These are phyloP conservation scores for Cochlearia excelsa DNA, from an alignment of 345 rosid species.

Conservation along the genomic window DNA sequence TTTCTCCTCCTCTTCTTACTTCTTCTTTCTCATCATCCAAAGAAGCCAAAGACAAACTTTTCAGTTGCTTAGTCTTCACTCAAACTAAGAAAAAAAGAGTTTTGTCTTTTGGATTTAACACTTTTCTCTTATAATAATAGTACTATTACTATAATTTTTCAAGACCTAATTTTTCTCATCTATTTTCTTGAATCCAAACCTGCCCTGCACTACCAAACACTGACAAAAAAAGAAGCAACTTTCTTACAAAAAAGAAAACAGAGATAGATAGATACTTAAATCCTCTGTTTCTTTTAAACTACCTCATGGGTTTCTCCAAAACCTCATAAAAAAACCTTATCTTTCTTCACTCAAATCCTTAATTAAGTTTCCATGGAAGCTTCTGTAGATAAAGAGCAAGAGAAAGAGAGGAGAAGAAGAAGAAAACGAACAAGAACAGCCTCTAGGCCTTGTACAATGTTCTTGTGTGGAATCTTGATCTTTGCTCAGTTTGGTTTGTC, in stretches of 20 bases:
- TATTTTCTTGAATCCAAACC: constrained; percentile 26
- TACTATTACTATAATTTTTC: constrained; percentile 14
- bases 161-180: constrained; percentile 19
- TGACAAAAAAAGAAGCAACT: not conserved
- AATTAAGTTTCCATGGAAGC: constrained; percentile 27
- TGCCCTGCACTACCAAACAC: constrained; percentile 26
- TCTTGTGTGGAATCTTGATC: constrained; percentile 49
- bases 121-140: not conserved
- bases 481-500: constrained; percentile 41
- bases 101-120: constrained; percentile 28
- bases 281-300: constrained; percentile 15
- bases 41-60: constrained; percentile 22
- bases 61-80: constrained; percentile 35
- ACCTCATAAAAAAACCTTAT: constrained; percentile 12
- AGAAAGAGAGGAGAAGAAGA: not conserved
- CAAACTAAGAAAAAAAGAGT: constrained; percentile 28
- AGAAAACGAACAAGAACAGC: constrained; percentile 20
- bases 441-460: not conserved
- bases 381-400: constrained; percentile 13
- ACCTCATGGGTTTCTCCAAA: constrained; percentile 25
- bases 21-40: constrained; percentile 26
- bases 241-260: constrained; percentile 14
- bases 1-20: constrained; percentile 3
- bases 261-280: constrained; percentile 9
- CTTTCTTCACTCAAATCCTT: constrained; percentile 4